Percentiles rank a stretch among this genome's conserved stretches.
phyloP scores from a whole-genome alignment of 768 basidiomycete species.

The Pisolithus tinctorius region DNA sequence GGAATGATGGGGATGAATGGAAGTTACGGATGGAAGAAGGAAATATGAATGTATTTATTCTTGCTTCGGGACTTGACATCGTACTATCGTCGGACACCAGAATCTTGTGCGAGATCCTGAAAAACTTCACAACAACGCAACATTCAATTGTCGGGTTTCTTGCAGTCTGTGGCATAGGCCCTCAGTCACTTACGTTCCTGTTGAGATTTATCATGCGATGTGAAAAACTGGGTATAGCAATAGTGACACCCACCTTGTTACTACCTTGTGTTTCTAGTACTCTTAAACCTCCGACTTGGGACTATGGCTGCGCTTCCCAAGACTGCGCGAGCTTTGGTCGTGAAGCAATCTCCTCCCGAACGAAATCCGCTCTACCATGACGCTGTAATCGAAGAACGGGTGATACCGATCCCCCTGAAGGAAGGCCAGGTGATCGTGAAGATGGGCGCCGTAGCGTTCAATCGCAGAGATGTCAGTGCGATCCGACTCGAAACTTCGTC shows the following conservation, averaged over 20 bases:
- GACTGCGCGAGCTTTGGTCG: conserved; percentile 40
- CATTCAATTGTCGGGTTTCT: too few species aligned
- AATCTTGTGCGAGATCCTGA: too few species aligned
- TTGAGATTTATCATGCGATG: too few species aligned
- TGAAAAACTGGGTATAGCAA: too few species aligned
- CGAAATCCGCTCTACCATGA: conserved; percentile 48
- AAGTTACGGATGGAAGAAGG: background rate
- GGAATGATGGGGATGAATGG: conserved; percentile 19
- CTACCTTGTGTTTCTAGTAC: too few species aligned
- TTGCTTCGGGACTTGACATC: background rate
- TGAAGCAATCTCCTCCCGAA: conserved; percentile 36
- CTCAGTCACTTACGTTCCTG: too few species aligned
- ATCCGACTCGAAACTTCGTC: background rate
- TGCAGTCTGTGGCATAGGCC: too few species aligned
- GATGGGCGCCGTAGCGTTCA: conserved; percentile 66
- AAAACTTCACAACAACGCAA: too few species aligned
- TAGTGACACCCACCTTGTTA: too few species aligned
- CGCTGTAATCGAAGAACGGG: conserved; percentile 42
- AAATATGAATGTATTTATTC: background rate
- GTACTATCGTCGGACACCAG: too few species aligned
- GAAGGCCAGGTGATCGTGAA: conserved; percentile 58
- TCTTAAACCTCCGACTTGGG: too few species aligned
- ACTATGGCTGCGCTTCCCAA: conserved; percentile 28
- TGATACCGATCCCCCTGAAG: conserved; percentile 42
- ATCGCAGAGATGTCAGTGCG: conserved; percentile 60